Conservation (phyloP, 2,329 filamentous ascomycete genomes). For the Akanthomyces dipterigenus region DNA sequence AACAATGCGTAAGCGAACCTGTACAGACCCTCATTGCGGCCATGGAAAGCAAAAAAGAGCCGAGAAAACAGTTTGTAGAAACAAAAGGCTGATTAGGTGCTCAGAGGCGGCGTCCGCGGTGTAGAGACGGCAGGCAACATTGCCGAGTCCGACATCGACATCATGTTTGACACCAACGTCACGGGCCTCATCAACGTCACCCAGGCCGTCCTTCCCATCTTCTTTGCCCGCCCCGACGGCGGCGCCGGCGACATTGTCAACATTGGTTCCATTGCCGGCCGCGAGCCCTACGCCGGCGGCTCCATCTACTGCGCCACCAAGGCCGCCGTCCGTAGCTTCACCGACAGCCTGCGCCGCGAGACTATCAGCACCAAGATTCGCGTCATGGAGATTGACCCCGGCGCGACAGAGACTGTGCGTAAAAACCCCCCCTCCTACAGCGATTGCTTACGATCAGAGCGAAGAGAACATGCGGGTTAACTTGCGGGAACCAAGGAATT, state of each 20-base stretch:
- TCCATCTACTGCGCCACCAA: conserved; percentile 93
- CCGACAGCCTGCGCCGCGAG: conserved; percentile 75
- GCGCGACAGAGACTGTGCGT: conserved; percentile 79
- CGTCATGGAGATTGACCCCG: conserved; percentile 83
- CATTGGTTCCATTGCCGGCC: conserved; percentile 82
- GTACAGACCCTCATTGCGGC: too few relatives aligned
- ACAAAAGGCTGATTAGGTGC: conserved; percentile 10
- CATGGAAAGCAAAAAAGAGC: too few relatives aligned
- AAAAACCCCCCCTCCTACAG: not conserved
- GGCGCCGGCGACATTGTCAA: conserved; percentile 93
- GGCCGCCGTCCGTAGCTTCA: conserved; percentile 79
- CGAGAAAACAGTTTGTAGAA: not conserved
- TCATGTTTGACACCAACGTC: conserved; percentile 92
- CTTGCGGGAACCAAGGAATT: conserved; percentile 57
- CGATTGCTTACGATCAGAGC: not conserved
- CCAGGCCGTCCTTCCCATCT: conserved; percentile 78
- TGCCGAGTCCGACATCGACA: conserved; percentile 68
- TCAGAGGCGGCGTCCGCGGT: conserved; percentile 79
- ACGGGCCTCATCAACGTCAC: conserved; percentile 95
- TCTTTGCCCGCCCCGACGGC: conserved; percentile 66
- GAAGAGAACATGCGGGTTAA: not conserved
- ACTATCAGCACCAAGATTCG: conserved; percentile 73
- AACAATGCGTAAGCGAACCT: conserved; percentile 95
- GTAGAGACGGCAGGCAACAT: conserved; percentile 83
- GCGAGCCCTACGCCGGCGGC: conserved; percentile 78